phyloP scores from a whole-genome alignment of 1,284 basidiomycete genomes.

The Coriolopsis trogii region DNA sequence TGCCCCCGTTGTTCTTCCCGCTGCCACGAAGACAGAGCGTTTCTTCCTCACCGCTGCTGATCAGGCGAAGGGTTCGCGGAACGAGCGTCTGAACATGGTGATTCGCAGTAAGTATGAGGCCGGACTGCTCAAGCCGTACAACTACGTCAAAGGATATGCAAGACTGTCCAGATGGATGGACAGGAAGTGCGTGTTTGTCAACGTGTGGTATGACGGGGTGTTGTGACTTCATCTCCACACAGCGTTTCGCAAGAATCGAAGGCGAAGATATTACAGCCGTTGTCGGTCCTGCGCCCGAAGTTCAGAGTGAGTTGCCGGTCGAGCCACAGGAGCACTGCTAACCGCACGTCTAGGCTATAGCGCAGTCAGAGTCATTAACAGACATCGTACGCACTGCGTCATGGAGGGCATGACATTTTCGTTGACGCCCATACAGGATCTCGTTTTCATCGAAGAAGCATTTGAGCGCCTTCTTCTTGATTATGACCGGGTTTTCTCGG shows the following conservation, averaged over 20 bases:
- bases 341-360: conserved; percentile 65
- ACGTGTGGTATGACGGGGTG: background rate
- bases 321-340: conserved; percentile 7
- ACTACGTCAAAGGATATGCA: conserved; percentile 95
- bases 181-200: conserved; percentile 60
- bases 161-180: conserved; percentile 95
- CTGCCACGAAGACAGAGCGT: conserved; percentile 79
- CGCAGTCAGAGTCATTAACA: conserved; percentile 74
- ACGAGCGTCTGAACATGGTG: conserved; percentile 89
- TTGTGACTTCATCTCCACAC: background rate
- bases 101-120: conserved; percentile 98
- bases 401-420: conserved; percentile 1
- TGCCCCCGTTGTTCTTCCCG: conserved; percentile 54
- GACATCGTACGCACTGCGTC: conserved; percentile 65
- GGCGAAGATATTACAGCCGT: conserved; percentile 86
- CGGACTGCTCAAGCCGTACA: conserved; percentile 92
- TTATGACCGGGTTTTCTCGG: conserved; percentile 94
- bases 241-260: conserved; percentile 90
- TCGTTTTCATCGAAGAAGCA: conserved; percentile 98
- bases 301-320: conserved; percentile 66
- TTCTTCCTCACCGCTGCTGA: conserved; percentile 96
- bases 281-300: conserved; percentile 91
- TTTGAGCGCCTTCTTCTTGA: conserved; percentile 95
- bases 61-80: conserved; percentile 89
- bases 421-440: conserved; percentile 56